phyloP scores from a whole-genome alignment of 805 yeast genomes.

The Candida lessepsii region DNA sequence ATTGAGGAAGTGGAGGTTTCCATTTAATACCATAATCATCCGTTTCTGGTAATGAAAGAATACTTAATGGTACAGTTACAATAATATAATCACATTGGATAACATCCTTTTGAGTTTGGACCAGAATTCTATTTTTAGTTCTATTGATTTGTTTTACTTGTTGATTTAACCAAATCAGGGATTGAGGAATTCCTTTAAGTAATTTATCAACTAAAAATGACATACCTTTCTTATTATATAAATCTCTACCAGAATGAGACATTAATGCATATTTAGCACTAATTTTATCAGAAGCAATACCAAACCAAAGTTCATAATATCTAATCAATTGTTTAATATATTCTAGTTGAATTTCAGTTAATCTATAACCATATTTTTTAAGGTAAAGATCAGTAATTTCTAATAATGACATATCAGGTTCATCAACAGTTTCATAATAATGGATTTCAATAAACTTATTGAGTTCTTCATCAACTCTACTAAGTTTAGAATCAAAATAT shows the following conservation, averaged over 20 bases:
- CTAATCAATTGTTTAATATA: constrained; percentile 54
- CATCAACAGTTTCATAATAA: constrained; percentile 49
- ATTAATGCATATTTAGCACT: constrained; percentile 70
- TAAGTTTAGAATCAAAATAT: constrained; percentile 24
- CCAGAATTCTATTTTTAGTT: constrained; percentile 21
- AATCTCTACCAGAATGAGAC: constrained; percentile 76
- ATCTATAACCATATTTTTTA: constrained; percentile 41
- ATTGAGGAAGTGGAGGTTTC: constrained; percentile 24
- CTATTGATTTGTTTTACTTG: constrained; percentile 44
- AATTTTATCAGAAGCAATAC: constrained; percentile 61
- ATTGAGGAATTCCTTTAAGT: constrained; percentile 34
- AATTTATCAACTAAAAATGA: constrained; percentile 44
- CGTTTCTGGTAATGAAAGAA: constrained; percentile 44
- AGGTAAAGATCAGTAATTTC: constrained; percentile 50
- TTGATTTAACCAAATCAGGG: constrained; percentile 38
- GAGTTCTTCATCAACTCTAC: constrained; percentile 52
- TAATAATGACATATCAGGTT: constrained; percentile 51
- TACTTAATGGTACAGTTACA: constrained; percentile 77
- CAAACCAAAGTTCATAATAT: constrained; percentile 76
- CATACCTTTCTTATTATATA: constrained; percentile 64
- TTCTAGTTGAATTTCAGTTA: constrained; percentile 51
- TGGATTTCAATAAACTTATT: constrained; percentile 57
- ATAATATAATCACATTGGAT: constrained; percentile 54
- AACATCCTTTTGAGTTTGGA: constrained; percentile 33
- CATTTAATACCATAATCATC: constrained; percentile 45